Base-by-base conservation (phyloP, 2,329 filamentous ascomycete genomes). In the Fusarium stilboides region DNA sequence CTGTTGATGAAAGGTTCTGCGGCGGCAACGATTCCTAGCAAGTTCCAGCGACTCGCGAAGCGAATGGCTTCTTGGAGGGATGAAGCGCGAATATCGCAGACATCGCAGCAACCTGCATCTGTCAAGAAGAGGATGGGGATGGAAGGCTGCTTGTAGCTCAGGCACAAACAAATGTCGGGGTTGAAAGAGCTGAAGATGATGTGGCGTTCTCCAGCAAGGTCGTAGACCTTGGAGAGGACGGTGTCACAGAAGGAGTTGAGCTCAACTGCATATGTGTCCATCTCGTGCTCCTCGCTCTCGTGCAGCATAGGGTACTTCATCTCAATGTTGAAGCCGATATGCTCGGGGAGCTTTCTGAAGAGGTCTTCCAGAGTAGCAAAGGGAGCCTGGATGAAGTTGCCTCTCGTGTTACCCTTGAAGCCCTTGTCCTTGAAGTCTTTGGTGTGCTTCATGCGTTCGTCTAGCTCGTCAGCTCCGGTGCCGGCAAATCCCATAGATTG, bases 261-360 rank as follows among this genome's bases (percentile, higher is more conserved):
- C 81, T 99, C 96, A 46, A 98, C 93, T 1, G 94, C 94, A 76
- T 97, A 97, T 5, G 93, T 92, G 78, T 98, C 95, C 94, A 98
- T 98, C 73, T 97, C 94, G 71, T 98, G 92, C 78, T 97, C 93
- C 79, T 98, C 94, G 61, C 90, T 93, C 84, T 99, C 97, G 78
- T 95, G 92, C 42, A 99, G 88, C 94, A 98, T 98, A 7, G 96
- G 96, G 77, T 99, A 99, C 81, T 99, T 98, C 87, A 99, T 92
- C 83, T 99, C 96, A 72, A 99, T 97, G 80, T 99, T 98, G 86
- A 99, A 99, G 15, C 96, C 94, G 22, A 97, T 92, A 15, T 88
- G 86, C 67, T 92, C 87, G 0, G 94, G 94, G 1, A 99, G 83
- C 76, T 94, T 91, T 74, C 88, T 88, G 82, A 99, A 98, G 77